Conservation (phyloP, 768 basidiomycete species). For the Lactifluus piperatus region DNA sequence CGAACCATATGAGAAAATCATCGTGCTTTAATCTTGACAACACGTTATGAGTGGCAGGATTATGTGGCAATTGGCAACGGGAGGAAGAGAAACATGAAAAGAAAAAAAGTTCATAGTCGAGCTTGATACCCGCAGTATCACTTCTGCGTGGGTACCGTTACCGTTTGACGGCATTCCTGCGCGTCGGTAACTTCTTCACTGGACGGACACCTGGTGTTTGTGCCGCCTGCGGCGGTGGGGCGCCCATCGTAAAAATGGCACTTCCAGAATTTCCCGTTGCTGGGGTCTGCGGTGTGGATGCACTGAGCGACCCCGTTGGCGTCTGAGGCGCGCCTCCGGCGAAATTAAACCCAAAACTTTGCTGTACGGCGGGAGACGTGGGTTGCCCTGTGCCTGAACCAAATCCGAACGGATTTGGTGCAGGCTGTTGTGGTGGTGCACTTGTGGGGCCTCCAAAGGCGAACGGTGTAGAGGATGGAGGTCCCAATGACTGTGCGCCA, state of each 20-base stretch:
- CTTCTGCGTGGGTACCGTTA: neutral
- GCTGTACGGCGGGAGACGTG: slow-evolving; percentile 27
- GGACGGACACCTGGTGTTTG: slow-evolving; percentile 19
- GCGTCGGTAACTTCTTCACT: slow-evolving; percentile 28
- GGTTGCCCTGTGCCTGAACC: slow-evolving; percentile 25
- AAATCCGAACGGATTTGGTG: slow-evolving; percentile 27
- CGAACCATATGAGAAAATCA: slow-evolving; percentile 2
- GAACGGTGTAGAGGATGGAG: slow-evolving; percentile 18
- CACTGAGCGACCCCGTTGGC: slow-evolving; percentile 25
- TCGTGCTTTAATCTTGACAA: neutral
- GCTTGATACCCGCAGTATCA: neutral
- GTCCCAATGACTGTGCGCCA: slow-evolving; percentile 3
- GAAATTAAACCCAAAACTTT: slow-evolving; percentile 23
- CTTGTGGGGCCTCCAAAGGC: slow-evolving; percentile 25
- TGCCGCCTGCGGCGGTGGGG: slow-evolving; percentile 20
- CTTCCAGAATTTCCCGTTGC: slow-evolving; percentile 3
- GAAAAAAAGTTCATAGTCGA: neutral
- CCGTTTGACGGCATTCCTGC: slow-evolving; percentile 23
- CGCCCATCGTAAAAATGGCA: slow-evolving; percentile 27
- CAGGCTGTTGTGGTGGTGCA: slow-evolving; percentile 26
- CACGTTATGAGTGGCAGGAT: neutral
- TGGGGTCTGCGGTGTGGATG: slow-evolving; percentile 15
- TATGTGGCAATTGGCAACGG: neutral
- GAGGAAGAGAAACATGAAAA: neutral
- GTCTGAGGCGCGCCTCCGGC: slow-evolving; percentile 19